Percentiles rank a stretch among this genome's conserved stretches.
Evolutionary conservation across 2,329 filamentous ascomycete species (phyloP).

Genomic region (Corinectria fuckeliana): DNA sequence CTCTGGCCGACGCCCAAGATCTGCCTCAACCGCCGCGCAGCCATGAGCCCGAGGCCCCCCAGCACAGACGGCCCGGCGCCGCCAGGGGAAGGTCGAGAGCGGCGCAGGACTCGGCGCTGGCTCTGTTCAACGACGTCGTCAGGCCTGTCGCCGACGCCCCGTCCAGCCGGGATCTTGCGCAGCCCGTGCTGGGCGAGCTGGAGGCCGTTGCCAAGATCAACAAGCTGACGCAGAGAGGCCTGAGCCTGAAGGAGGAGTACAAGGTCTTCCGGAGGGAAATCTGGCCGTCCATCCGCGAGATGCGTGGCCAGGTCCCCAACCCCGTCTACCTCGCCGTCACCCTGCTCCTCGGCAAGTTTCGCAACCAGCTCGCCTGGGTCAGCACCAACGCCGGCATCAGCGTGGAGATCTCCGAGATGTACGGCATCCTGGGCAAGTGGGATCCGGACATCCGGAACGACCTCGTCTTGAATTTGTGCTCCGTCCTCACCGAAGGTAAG

Average conservation of each 20-base stretch:
- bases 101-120: slow-evolving; percentile 37
- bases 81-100: slow-evolving; percentile 13
- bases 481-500: slow-evolving; percentile 24
- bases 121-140: slow-evolving; percentile 47
- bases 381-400: slow-evolving; percentile 20
- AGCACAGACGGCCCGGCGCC: background rate
- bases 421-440: slow-evolving; percentile 35
- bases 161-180: background rate
- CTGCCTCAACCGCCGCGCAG: slow-evolving; percentile 3
- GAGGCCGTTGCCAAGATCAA: slow-evolving; percentile 42
- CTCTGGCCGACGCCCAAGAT: slow-evolving; percentile 24
- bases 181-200: slow-evolving; percentile 32
- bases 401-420: slow-evolving; percentile 38
- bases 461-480: slow-evolving; percentile 44
- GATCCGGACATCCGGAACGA: slow-evolving; percentile 38
- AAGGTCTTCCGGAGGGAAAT: slow-evolving; percentile 38
- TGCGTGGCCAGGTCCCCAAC: slow-evolving; percentile 39
- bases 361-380: slow-evolving; percentile 25
- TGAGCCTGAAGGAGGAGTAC: slow-evolving; percentile 29
- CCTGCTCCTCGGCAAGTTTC: slow-evolving; percentile 30
- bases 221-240: slow-evolving; percentile 28
- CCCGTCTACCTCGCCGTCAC: slow-evolving; percentile 34
- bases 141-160: slow-evolving; percentile 18
- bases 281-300: slow-evolving; percentile 39
- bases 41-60: slow-evolving; percentile 1